Percentiles rank a stretch among this genome's conserved stretches.
Evolutionary conservation across 1,139 yeast species (phyloP).

Genomic region (Blastobotrys malaysiensis): DNA sequence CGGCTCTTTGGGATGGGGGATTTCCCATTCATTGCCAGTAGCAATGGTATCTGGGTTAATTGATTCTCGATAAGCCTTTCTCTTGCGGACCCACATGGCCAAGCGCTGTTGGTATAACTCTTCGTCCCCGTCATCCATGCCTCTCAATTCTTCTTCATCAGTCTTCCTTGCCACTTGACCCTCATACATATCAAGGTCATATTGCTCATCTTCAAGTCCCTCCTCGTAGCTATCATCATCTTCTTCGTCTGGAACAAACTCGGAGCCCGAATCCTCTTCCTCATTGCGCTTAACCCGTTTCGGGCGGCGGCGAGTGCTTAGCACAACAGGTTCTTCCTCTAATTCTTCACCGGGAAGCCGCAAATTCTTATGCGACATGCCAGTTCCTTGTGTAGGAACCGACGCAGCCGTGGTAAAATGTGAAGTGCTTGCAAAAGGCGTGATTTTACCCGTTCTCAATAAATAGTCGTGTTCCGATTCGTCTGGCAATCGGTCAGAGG

Average conservation of each 20-base stretch:
- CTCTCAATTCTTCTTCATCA: slow-evolving; percentile 35
- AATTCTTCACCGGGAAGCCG: slow-evolving; percentile 40
- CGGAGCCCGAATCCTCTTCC: slow-evolving; percentile 4
- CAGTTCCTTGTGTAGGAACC: slow-evolving; percentile 1
- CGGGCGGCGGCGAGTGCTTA: background rate
- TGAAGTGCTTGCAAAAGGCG: slow-evolving; percentile 80
- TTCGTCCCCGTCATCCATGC: slow-evolving; percentile 80
- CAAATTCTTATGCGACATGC: slow-evolving; percentile 40
- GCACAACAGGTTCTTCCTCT: slow-evolving; percentile 16
- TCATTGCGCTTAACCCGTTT: slow-evolving; percentile 1
- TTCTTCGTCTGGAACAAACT: slow-evolving; percentile 12
- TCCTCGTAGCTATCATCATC: slow-evolving; percentile 21
- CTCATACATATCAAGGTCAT: slow-evolving; percentile 11
- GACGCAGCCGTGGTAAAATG: slow-evolving; percentile 39
- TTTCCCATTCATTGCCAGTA: slow-evolving; percentile 52
- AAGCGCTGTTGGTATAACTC: slow-evolving; percentile 53
- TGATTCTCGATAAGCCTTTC: slow-evolving; percentile 26
- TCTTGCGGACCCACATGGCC: slow-evolving; percentile 49
- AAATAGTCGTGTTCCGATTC: slow-evolving; percentile 78
- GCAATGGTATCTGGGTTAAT: slow-evolving; percentile 19
- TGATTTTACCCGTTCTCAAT: slow-evolving; percentile 83
- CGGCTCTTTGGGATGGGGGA: slow-evolving; percentile 70
- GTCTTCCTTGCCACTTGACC: background rate
- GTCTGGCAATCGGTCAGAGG: slow-evolving; percentile 44
- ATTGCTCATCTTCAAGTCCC: slow-evolving; percentile 27